These are phyloP conservation scores for Berkeleyomyces rouxiae DNA, from an alignment of 2,329 filamentous ascomycete species.

Conservation along the genomic window DNA sequence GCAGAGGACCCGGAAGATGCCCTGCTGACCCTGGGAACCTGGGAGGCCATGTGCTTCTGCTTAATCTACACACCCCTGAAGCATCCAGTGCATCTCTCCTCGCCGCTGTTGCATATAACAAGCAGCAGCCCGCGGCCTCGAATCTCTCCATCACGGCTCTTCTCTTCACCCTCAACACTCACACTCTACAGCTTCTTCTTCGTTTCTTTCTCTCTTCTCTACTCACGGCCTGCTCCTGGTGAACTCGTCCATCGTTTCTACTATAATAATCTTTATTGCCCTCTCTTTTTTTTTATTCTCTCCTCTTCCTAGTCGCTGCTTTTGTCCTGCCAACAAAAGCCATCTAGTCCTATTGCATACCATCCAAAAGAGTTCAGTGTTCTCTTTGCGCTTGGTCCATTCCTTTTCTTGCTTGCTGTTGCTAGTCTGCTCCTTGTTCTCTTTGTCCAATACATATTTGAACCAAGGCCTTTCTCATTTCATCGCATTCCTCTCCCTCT, in stretches of 20 bases:
- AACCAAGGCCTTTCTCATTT: slow-evolving; percentile 4
- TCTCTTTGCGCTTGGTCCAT: slow-evolving; percentile 11
- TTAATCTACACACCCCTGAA: neutral
- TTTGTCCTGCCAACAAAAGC: neutral
- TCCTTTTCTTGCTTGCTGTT: slow-evolving; percentile 2
- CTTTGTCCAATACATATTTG: slow-evolving; percentile 12
- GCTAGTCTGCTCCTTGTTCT: neutral
- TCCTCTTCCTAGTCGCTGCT: slow-evolving; percentile 2
- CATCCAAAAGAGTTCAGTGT: slow-evolving; percentile 11
- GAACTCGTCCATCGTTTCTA: slow-evolving; percentile 12
- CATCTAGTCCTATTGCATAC: slow-evolving; percentile 2
- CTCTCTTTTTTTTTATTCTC: slow-evolving; percentile 10
- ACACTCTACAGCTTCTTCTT: slow-evolving; percentile 5
- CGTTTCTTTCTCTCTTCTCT: slow-evolving; percentile 2
- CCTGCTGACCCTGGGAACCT: neutral
- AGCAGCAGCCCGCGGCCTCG: neutral
- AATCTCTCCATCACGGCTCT: neutral
- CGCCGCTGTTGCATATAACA: neutral
- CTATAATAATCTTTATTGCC: slow-evolving; percentile 9
- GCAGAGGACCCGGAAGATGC: neutral
- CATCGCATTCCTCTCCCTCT: slow-evolving; percentile 9
- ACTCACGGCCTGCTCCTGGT: slow-evolving; percentile 13
- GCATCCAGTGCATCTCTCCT: neutral
- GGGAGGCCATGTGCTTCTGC: neutral
- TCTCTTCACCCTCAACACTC: slow-evolving; percentile 12